A percentile compares a stretch with the other conserved stretches of the same genome.
Conservation (phyloP, 257 asterid species). For the Osmanthus fragrans region DNA sequence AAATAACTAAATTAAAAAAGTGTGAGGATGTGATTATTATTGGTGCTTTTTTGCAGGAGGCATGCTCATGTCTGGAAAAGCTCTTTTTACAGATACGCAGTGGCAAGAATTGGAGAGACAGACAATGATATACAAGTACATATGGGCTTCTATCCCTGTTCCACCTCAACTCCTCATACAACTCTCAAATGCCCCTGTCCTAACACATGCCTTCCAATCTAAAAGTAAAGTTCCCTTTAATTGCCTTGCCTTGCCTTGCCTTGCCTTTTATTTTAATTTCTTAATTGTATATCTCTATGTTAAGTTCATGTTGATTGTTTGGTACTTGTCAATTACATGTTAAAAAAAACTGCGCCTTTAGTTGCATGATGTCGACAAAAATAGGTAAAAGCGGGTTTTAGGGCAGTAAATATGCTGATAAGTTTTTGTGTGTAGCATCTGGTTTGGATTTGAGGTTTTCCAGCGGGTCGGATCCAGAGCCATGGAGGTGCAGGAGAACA, state of each 20-base stretch:
- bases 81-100: slow-evolving; percentile 58
- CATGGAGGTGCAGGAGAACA: slow-evolving; percentile 13
- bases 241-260: neutral
- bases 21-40: neutral
- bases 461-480: slow-evolving; percentile 28
- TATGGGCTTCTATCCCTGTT: slow-evolving; percentile 52
- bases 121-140: slow-evolving; percentile 52
- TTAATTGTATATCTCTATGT: neutral
- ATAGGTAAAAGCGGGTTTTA: too few species aligned
- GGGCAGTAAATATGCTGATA: too few species aligned
- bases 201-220: neutral
- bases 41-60: slow-evolving; percentile 22
- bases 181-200: neutral
- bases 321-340: neutral
- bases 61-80: slow-evolving; percentile 30
- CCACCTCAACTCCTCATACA: slow-evolving; percentile 55
- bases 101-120: slow-evolving; percentile 72
- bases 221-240: neutral
- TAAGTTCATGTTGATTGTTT: neutral
- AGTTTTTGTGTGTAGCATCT: slow-evolving; percentile 13
- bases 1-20: too few species aligned
- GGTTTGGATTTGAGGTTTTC: slow-evolving; percentile 46
- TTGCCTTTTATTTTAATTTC: neutral
- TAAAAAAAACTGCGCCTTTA: neutral
- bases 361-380: too few species aligned